A percentile compares a stretch with the other conserved stretches of the same genome.
Evolutionary conservation across 495 filamentous ascomycete species (phyloP).

Genomic region (Rhypophila decipiens): DNA sequence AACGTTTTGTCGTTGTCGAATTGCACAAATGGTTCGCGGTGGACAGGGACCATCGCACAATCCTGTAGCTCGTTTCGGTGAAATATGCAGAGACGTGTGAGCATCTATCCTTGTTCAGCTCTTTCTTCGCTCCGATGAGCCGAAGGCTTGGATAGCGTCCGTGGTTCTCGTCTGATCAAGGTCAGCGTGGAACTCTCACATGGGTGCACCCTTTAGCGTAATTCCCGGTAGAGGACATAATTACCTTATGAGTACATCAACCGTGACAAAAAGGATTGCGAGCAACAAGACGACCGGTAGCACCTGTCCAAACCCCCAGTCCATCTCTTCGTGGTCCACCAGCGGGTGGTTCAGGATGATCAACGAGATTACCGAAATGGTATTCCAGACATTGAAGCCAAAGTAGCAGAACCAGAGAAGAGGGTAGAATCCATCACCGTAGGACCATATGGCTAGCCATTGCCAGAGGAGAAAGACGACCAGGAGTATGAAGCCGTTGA

Average conservation of each 20-base stretch:
- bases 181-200: too few species aligned
- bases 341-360: not conserved
- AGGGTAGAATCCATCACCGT: conserved; percentile 2
- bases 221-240: too few species aligned
- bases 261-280: not conserved
- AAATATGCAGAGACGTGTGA: too few species aligned
- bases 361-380: not conserved
- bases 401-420: not conserved
- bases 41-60: too few species aligned
- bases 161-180: too few species aligned
- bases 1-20: too few species aligned
- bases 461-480: not conserved
- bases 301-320: conserved; percentile 3
- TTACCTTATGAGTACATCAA: not conserved
- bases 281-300: not conserved
- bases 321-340: not conserved
- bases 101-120: too few species aligned
- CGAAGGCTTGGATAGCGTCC: too few species aligned
- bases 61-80: too few species aligned
- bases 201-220: too few species aligned
- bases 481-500: not conserved
- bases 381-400: not conserved
- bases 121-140: too few species aligned
- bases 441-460: not conserved
- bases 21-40: too few species aligned